Evolutionary conservation across 495 filamentous ascomycete genomes (phyloP), one percentile per base, ranked within the genome.

Genomic region (Monascus purpureus): DNA sequence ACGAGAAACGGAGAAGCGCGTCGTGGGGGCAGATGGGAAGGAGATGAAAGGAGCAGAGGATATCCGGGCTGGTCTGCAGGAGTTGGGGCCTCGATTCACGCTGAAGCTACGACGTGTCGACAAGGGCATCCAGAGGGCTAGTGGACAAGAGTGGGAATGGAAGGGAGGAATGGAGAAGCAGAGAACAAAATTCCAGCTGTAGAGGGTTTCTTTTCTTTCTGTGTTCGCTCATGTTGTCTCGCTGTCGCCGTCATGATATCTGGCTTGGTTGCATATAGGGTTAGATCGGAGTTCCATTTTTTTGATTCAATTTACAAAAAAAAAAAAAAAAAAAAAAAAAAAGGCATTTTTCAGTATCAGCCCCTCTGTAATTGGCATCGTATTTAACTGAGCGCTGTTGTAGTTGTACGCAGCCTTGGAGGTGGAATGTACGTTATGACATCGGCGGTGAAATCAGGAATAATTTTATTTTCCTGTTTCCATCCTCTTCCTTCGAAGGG

Each of bases 101-200:
- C 42, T 93, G 45, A 93, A 93, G 63, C 58, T 97, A 9, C 72
- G 92, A 33, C 73, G 90, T 47, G 77, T 96, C 14, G 87, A 96
- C 50, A 86, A 81, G 62, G 85, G 84, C 1, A 75, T 97, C 27
- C 84, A 87, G 37, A 63, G 76, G 36, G 71, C 67, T 13, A 77
- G 73, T 52, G 85, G 84, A 17, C 82, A 85, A 49, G 82, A 88
- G 48, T 96, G 90, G 87, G 72, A 90, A 49, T 96, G 88, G 88
- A 83, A 90, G 60, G 78, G 78, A 3, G 69, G 71, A 52, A 86
- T 87, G 78, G 90, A 97, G 63, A 95, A 93, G 63, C 53, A 77
- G 57, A 67, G 90, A 46, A 97, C 87, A 36, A 79, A 78, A 58
- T 97, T 96, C 53, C 84, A 88, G 51, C 66, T 96, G 35, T 95